Percentiles rank a stretch among this genome's conserved stretches.
Conservation (phyloP, 2,329 filamentous ascomycete species). For the Neonectria punicea region DNA sequence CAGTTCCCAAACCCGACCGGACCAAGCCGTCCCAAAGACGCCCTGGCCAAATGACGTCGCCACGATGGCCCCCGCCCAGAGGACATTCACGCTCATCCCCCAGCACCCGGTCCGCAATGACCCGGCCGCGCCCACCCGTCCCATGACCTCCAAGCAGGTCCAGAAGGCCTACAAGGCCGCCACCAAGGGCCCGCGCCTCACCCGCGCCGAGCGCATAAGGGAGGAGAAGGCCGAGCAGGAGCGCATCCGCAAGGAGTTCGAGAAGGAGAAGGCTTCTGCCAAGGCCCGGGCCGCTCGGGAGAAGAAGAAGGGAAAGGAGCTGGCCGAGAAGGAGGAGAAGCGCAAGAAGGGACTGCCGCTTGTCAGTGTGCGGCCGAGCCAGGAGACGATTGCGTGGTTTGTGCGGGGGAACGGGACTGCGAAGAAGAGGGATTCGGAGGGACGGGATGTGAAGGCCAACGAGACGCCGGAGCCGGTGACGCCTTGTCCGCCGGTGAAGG, state of each 20-base stretch:
- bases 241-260: conserved; percentile 62
- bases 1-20: not conserved
- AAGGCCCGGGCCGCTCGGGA: conserved; percentile 63
- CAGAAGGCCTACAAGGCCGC: conserved; percentile 52
- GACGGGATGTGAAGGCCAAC: conserved; percentile 24
- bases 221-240: conserved; percentile 62
- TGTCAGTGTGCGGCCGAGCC: conserved; percentile 65
- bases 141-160: conserved; percentile 57
- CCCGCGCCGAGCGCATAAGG: conserved; percentile 51
- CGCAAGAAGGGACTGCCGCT: conserved; percentile 64
- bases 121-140: conserved; percentile 36
- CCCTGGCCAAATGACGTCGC: conserved; percentile 31
- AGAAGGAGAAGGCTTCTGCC: conserved; percentile 59
- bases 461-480: not conserved
- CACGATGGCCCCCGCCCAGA: conserved; percentile 50
- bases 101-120: conserved; percentile 39
- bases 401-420: conserved; percentile 50
- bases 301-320: conserved; percentile 65
- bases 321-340: conserved; percentile 60
- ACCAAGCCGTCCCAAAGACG: not conserved
- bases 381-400: conserved; percentile 67
- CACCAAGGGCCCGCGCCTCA: conserved; percentile 50
- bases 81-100: conserved; percentile 59
- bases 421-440: conserved; percentile 45
- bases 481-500: not conserved